Evolutionary conservation across 1,284 basidiomycete genomes (phyloP), one percentile per base, ranked within the genome.

Genomic region (Cystobasidium sp.): DNA sequence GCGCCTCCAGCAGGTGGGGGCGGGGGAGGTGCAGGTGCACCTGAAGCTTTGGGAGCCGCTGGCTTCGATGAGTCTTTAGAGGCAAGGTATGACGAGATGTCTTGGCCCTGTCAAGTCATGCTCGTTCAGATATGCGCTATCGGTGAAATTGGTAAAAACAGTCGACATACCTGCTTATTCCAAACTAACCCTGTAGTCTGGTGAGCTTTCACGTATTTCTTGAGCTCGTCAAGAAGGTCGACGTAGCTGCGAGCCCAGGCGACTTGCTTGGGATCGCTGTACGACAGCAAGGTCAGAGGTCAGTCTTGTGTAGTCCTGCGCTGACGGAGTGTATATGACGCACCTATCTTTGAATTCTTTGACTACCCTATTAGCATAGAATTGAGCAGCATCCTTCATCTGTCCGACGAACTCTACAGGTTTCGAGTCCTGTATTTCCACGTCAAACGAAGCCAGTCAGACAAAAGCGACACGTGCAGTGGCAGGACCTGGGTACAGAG

Each of bases 291-390:
- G 31, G 6, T 75, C n/a, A 18, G 22, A 6, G 53, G n/a, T 43
- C 14, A 62, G 41, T 3, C 18, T 24, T 51, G 43, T 39, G 20
- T 6, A 49, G 46, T 6, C 52, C 37, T n/a, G 22, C 52, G 31
- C 47, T 53, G 63, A n/a, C n/a, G n/a, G 61, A 7, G 14, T 31
- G 8, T 44, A 46, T 14, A 24, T 20, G n/a, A 31, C 90, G 76
- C 75, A 93, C 93, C 91, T 92, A 14, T 94, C 92, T 83, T 94
- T 98, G 86, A 87, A 92, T 78, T 96, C 93, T 83, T 96, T 95
- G 83, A 96, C 89, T 62, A 98, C 88, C 71, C 91, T 88, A 82
- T 97, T 94, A 14, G 90, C 89, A 82, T 94, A 99, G 84, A 95
- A 99, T 80, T 90, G 87, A 6, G 91, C 88, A 8, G 92, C 88